Evolutionary conservation across 331 rosid genomes (phyloP).

Genomic region (Dryas integrifolia): DNA sequence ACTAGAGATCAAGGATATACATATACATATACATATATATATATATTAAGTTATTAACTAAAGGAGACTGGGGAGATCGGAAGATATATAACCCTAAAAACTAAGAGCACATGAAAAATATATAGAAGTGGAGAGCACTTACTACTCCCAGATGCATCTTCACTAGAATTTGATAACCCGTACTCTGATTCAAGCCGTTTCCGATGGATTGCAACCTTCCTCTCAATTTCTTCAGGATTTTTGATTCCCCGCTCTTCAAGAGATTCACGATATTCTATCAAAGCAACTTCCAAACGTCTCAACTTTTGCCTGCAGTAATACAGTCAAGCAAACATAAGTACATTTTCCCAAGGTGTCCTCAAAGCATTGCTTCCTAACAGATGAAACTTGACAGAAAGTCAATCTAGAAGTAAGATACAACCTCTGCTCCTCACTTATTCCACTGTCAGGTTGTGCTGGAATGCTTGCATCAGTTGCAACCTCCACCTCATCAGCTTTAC

Average conservation of each 20-base stretch:
- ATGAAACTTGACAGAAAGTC: conserved; percentile 5
- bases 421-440: conserved; percentile 96
- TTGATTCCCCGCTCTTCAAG: conserved; percentile 86
- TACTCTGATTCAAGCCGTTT: conserved; percentile 72
- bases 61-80: neutral
- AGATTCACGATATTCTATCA: conserved; percentile 93
- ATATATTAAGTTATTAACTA: neutral
- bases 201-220: conserved; percentile 53
- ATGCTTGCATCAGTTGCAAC: conserved; percentile 60
- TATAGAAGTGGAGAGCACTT: conserved; percentile 34
- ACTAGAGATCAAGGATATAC: neutral
- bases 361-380: neutral
- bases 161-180: conserved; percentile 73
- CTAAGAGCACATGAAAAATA: neutral
- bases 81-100: neutral
- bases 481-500: conserved; percentile 67
- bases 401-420: conserved; percentile 28
- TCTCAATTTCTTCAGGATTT: conserved; percentile 77
- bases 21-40: neutral
- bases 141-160: conserved; percentile 69
- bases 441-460: conserved; percentile 60
- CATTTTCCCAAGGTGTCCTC: neutral
- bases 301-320: conserved; percentile 63
- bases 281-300: conserved; percentile 88
- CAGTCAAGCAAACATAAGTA: neutral